Conservation (phyloP, 495 filamentous ascomycete genomes). For the Gamarada debralockiae region DNA sequence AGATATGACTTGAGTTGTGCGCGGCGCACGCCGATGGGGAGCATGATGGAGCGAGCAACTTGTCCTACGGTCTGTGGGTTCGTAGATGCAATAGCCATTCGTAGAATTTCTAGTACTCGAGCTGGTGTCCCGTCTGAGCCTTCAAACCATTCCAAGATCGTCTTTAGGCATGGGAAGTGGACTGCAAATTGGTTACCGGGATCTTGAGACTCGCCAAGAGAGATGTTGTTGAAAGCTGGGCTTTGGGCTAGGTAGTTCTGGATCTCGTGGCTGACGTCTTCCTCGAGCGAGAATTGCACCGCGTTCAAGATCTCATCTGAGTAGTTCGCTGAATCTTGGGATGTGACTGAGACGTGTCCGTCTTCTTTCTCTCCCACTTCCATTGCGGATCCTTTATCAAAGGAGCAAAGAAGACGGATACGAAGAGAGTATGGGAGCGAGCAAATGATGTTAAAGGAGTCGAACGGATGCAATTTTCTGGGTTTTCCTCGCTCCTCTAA, state of each 20-base stretch:
- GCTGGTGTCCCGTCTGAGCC: not conserved
- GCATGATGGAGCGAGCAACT: no score
- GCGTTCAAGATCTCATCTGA: constrained; percentile 4
- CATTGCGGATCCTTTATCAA: not conserved
- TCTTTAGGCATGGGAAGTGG: constrained; percentile 7
- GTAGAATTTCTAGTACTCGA: no score
- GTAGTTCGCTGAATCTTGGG: constrained; percentile 4
- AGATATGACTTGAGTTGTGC: no score
- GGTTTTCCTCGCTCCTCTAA: no score
- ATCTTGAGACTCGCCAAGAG: not conserved
- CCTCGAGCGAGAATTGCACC: constrained; percentile 9
- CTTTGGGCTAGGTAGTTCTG: not conserved
- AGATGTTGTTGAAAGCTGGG: constrained; percentile 5
- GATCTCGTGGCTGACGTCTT: constrained; percentile 11
- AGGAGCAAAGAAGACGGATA: constrained; percentile 8
- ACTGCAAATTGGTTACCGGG: constrained; percentile 1
- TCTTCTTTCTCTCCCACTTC: not conserved
- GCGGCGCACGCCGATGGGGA: no score
- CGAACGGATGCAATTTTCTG: no score
- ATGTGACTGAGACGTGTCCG: not conserved
- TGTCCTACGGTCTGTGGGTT: no score
- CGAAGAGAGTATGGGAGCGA: constrained; percentile 2
- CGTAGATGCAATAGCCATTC: no score
- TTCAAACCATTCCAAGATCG: constrained; percentile 2
- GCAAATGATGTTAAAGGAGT: constrained; percentile 12